Conservation (phyloP, 129 eudicot genomes). For the Ambrosia trifida region DNA sequence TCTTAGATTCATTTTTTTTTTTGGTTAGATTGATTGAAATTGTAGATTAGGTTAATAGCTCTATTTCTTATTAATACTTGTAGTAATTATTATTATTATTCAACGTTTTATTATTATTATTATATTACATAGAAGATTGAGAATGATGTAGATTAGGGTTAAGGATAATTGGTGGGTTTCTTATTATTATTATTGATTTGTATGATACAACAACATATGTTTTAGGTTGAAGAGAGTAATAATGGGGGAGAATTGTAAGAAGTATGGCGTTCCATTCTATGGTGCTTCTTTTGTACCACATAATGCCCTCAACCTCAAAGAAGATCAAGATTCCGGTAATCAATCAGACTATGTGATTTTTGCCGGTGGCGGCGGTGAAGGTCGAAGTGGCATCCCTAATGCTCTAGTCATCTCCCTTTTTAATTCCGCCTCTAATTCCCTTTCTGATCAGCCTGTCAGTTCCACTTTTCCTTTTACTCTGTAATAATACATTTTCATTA, state of each 20-base stretch:
- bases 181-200: not conserved
- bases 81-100: too few relatives aligned
- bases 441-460: constrained; percentile 74
- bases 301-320: constrained; percentile 25
- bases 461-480: not conserved
- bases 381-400: constrained; percentile 78
- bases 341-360: constrained; percentile 44
- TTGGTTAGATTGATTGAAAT: too few relatives aligned
- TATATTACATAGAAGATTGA: too few relatives aligned
- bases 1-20: too few relatives aligned
- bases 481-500: too few relatives aligned
- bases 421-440: constrained; percentile 52
- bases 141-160: too few relatives aligned
- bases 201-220: not conserved
- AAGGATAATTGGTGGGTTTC: too few relatives aligned
- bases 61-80: too few relatives aligned
- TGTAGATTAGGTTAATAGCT: too few relatives aligned
- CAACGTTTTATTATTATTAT: too few relatives aligned
- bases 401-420: constrained; percentile 57
- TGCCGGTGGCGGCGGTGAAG: constrained; percentile 96
- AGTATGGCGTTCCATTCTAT: constrained; percentile 71
- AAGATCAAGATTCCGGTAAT: constrained; percentile 12
- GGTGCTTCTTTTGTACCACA: constrained; percentile 75
- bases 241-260: constrained; percentile 37
- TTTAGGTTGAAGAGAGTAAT: constrained; percentile 1